Base-by-base conservation (phyloP, 2,329 filamentous ascomycete species). In the Fusarium nodosum region DNA sequence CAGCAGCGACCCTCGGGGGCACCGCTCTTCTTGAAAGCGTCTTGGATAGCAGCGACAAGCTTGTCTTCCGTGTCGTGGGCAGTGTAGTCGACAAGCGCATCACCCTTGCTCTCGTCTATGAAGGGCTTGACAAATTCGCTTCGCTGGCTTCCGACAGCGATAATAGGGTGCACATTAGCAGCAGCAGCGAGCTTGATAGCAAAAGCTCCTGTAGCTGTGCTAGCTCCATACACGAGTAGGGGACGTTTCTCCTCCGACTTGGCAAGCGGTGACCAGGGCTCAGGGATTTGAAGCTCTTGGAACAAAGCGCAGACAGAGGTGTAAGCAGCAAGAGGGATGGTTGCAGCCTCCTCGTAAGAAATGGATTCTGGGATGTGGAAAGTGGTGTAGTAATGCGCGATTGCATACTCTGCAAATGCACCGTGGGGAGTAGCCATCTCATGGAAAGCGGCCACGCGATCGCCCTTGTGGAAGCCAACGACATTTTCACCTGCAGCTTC, bases 381-480 rank as follows among this genome's bases (percentile, higher is more conserved):
- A 0, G 87, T 88, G 0, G 87, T 87, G 69, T 86, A 81, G 34
- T 83, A 81, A 77, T 81, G 84, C 0, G 84, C 83, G 13, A 90
- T 77, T 4, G 87, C 85, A 68, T 90, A 91, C 72, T 90, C 88
- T 5, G 88, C 89, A 64, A 85, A 91, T 10, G 81, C 83, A 4
- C 89, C 89, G 36, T 82, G 74, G 0, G 83, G 79, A 1, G 78
- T 77, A 44, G 77, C 69, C 82, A 90, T 88, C 65, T 87, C 79
- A 57, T 85, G 83, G 53, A 84, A 84, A 1, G 81, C 82, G 1
- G 81, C 82, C 26, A 86, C 84, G 31, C 84, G 79, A 60, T 85
- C 83, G 18, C 83, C 84, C 10, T 58, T 47, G 3, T 57, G 47
- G 36, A 75, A 74, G 5, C 59, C 72, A 1, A 39, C 26, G 2